Evolutionary conservation across 805 yeast species (phyloP).

Genomic region (Wickerhamiella siamensis): DNA sequence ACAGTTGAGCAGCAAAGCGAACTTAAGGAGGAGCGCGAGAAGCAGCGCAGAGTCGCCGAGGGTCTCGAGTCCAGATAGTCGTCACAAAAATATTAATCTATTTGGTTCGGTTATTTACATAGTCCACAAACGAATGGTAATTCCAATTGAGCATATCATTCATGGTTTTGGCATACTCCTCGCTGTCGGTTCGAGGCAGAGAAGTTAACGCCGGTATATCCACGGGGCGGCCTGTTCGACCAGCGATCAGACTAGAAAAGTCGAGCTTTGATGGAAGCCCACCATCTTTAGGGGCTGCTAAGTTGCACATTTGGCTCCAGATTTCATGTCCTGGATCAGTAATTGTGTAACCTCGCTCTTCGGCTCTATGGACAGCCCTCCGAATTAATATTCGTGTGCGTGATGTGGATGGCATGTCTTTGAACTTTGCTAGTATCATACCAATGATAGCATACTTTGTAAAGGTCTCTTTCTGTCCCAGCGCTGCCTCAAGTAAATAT

Average conservation of each 20-base stretch:
- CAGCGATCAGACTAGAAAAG: not conserved
- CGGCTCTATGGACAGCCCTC: not conserved
- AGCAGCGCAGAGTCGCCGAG: slow-evolving; percentile 31
- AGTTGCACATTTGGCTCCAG: not conserved
- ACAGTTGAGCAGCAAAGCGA: slow-evolving; percentile 27
- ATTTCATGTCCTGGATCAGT: not conserved
- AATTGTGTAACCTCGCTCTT: not conserved
- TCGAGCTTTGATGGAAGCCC: not conserved
- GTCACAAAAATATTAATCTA: not conserved
- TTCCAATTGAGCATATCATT: not conserved
- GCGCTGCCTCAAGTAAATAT: slow-evolving; percentile 8
- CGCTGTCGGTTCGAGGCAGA: not conserved
- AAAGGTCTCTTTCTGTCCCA: not conserved
- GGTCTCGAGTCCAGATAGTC: not conserved
- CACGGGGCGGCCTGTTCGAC: not conserved
- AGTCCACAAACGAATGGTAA: not conserved
- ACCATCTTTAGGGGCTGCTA: not conserved
- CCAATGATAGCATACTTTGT: slow-evolving; percentile 9
- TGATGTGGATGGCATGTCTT: not conserved
- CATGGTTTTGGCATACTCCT: not conserved
- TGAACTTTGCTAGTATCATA: slow-evolving; percentile 8
- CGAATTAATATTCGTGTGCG: not conserved
- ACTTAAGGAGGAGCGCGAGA: slow-evolving; percentile 27
- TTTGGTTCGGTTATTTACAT: not conserved
- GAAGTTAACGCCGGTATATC: not conserved